Conservation (phyloP, 31 red algal genomes). For the Porphyra umbilicalis region DNA sequence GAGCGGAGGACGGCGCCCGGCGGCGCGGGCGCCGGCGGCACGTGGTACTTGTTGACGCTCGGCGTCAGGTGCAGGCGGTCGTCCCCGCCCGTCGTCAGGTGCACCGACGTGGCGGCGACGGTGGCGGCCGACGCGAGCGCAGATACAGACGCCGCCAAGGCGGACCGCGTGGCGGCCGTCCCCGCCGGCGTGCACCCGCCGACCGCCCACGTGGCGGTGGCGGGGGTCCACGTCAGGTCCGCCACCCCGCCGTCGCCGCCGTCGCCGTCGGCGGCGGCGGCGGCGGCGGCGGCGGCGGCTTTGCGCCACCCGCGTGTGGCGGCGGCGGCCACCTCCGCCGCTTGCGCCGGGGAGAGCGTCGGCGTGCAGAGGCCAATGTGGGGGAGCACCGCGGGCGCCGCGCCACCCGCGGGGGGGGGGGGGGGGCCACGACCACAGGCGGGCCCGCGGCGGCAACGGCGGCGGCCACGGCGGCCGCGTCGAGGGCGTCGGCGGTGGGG, state of each 20-base stretch:
- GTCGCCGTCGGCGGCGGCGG: too few species aligned
- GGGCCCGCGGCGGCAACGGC: too few species aligned
- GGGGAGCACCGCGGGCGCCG: background rate
- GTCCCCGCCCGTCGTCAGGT: slow-evolving; percentile 57
- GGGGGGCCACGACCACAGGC: background rate
- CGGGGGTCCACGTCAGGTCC: background rate
- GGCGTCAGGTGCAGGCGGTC: slow-evolving; percentile 49
- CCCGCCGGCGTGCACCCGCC: background rate
- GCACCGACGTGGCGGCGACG: background rate
- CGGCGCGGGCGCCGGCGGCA: slow-evolving; percentile 34
- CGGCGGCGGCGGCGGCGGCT: too few species aligned
- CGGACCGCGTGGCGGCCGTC: background rate
- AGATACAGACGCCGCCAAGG: background rate
- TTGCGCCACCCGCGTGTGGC: background rate
- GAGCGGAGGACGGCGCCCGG: slow-evolving; percentile 40
- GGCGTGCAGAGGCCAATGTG: background rate
- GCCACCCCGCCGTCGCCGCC: background rate
- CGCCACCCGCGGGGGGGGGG: background rate
- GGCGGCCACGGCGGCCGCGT: background rate
- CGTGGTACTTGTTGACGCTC: slow-evolving; percentile 72
- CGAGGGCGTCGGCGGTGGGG: background rate
- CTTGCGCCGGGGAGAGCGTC: background rate
- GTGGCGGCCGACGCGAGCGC: background rate
- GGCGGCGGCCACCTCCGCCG: background rate
- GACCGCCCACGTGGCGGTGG: background rate